Evolutionary conservation across 768 basidiomycete genomes (phyloP), one percentile per base, ranked within the genome.

Genomic region (Boletus rubropictus): DNA sequence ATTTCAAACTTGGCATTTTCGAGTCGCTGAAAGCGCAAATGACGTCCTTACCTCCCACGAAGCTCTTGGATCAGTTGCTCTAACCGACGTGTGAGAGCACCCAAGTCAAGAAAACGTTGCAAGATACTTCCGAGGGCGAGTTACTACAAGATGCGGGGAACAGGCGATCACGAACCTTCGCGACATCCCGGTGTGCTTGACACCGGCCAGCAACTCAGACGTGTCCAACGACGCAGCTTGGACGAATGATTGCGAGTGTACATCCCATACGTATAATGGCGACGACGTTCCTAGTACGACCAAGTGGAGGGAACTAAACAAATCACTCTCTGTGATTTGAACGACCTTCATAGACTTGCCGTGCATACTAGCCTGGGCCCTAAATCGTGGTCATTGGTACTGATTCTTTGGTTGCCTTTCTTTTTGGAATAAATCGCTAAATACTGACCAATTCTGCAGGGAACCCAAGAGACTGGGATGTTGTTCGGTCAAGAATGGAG

Each of bases 401-500:
- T 10, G n/a, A 34, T 28, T 27, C 28, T 27, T n/a, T 37, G 3
- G 17, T 18, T 27, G 22, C 17, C 35, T 46, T 21, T 37, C 10
- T 24, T 25, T 51, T 14, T 20, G 14, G 21, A 40, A 41, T 7
- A 25, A 35, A 37, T 35, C 14, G 38, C 29, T 29, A 46, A 33
- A 15, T 39, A 46, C 81, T 66, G 55, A 87, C 86, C 77, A 68
- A 49, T 82, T 70, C 60, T 77, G 72, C n/a, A 79, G 76, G 8
- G 80, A 74, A 6, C 78, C 72, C 48, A 78, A 80, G 5, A 79
- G 62, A 9, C 68, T 53, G 33, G 63, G 58, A 45, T 76, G 69
- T 60, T 88, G 85, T 60, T 89, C 86, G 5, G 86, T 84, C 20
- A 90, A 64, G 56, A 89, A 84, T 0, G 82, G 70, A 0, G 80